Conservation (phyloP, 371 early-diverging fungal genomes). For the Mucor velutinosus region DNA sequence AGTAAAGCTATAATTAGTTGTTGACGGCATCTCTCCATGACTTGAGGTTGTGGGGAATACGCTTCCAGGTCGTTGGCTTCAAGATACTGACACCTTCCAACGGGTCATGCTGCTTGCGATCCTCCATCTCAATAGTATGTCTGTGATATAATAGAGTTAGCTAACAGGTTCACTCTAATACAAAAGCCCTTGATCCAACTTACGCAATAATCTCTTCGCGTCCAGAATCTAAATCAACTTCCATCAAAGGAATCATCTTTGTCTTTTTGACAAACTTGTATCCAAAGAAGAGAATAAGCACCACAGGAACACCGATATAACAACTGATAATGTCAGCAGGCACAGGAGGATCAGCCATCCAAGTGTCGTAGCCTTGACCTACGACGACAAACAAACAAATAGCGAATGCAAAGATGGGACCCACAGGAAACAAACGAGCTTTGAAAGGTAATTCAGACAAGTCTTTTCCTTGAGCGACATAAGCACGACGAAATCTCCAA, state of each 20-base stretch:
- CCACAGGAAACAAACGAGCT: conserved; percentile 71
- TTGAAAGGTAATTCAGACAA: conserved; percentile 73
- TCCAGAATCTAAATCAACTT: conserved; percentile 63
- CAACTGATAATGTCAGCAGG: conserved; percentile 33
- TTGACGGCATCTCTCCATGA: conserved; percentile 50
- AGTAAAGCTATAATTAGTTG: conserved; percentile 21
- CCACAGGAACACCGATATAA: conserved; percentile 46
- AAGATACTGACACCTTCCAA: conserved; percentile 45
- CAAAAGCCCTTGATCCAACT: not conserved
- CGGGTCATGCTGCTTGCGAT: conserved; percentile 35
- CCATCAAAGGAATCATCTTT: conserved; percentile 57
- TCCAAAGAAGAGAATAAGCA: conserved; percentile 40
- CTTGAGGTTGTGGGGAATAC: conserved; percentile 38
- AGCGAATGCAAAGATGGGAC: conserved; percentile 65
- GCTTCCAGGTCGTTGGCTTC: conserved; percentile 46
- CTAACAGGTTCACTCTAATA: not conserved
- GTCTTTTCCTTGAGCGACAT: conserved; percentile 67
- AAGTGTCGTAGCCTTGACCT: conserved; percentile 65
- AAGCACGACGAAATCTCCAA: conserved; percentile 82
- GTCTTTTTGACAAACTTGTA: conserved; percentile 59
- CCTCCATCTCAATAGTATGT: conserved; percentile 18
- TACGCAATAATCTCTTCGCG: conserved; percentile 36
- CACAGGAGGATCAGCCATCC: conserved; percentile 27
- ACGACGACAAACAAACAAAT: conserved; percentile 61
- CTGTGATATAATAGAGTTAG: not conserved